Evolutionary conservation across 164 flowering plant species (phyloP), one percentile per base, ranked within the genome.

Genomic region (Buxus sempervirens): DNA sequence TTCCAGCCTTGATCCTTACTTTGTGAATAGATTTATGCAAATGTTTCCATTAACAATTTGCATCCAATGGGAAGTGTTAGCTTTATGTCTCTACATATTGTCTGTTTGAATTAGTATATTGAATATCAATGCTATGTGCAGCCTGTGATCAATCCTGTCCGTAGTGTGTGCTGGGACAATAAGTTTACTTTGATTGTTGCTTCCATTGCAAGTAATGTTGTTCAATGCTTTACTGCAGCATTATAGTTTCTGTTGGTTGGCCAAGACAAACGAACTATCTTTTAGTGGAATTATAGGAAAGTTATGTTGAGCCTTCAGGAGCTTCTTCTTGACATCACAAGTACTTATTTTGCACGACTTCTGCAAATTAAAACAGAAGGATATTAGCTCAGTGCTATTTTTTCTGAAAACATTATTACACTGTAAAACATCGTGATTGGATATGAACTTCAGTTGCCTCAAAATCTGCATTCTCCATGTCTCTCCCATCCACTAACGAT

Each of bases 251-350:
- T 22, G 23, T 48, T 14, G 20, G 55, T 59, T 16, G 38, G 54
- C 41, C 45, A 74, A 69, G 70, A 69, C 62, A 65, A 65, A 54
- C 73, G 69, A 22, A 60, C 66, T 60, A 65, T 54, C 65, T 69
- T 60, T 24, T 65, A 61, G 65, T 70, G 70, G 70, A 64, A 74
- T 69, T 54, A 53, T 32, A 28, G 24, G 14, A 53, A 49, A 54
- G 64, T 32, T 10, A 18, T 58, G 64, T 53, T 12, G 23, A 42
- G 48, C 59, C 16, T 49, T 51, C 51, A 45, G 5, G 51, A 45
- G 16, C 51, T 45, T 45, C 51, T 45, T 45, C 18, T 10, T 45
- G 7, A 32, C 7, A 32, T 3, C 38, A 32, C 38, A 32, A 32
- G 38, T 32, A 32, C 3, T 32, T 3, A 32, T 25, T n/a, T 22